phyloP scores from a whole-genome alignment of 2,329 filamentous ascomycete genomes.

The Drechmeria coniospora region DNA sequence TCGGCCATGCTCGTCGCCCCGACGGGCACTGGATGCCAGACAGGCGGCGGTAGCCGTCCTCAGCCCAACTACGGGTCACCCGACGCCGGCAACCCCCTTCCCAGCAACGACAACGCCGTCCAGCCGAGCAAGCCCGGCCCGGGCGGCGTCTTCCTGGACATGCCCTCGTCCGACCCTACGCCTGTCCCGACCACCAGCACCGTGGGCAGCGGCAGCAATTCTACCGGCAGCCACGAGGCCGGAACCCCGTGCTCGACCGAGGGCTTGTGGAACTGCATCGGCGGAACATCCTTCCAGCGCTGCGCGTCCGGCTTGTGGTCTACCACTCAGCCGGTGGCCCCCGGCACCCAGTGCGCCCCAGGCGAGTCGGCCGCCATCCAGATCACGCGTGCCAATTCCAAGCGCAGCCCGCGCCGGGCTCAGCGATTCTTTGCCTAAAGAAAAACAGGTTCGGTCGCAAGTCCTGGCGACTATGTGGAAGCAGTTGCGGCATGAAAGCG shows the following conservation, averaged over 20 bases:
- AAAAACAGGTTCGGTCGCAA: too few relatives aligned
- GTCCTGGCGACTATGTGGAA: too few relatives aligned
- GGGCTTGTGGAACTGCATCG: slow-evolving; percentile 39
- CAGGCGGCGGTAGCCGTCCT: neutral
- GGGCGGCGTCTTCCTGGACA: slow-evolving; percentile 26
- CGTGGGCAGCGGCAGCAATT: slow-evolving; percentile 10
- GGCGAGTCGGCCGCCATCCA: slow-evolving; percentile 25
- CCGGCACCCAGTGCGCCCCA: slow-evolving; percentile 26
- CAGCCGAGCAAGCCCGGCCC: slow-evolving; percentile 7
- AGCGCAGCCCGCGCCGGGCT: slow-evolving; percentile 13
- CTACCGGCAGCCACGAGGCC: slow-evolving; percentile 17
- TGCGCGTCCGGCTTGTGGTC: slow-evolving; percentile 39
- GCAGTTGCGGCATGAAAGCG: too few relatives aligned
- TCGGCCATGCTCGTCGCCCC: slow-evolving; percentile 12
- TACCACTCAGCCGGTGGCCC: slow-evolving; percentile 21
- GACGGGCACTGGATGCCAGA: slow-evolving; percentile 1
- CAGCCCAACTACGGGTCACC: neutral
- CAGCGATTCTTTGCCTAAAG: slow-evolving; percentile 8
- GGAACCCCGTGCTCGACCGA: slow-evolving; percentile 31
- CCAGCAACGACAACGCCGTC: neutral
- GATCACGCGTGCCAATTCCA: slow-evolving; percentile 12
- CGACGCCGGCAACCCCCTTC: neutral
- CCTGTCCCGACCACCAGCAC: slow-evolving; percentile 2
- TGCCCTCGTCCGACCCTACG: slow-evolving; percentile 6
- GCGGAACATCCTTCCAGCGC: slow-evolving; percentile 34